A percentile compares a stretch with the other conserved stretches of the same genome.
Evolutionary conservation across 176 grass and related monocot genomes (phyloP).

Genomic region (Calamus simplicifolius): DNA sequence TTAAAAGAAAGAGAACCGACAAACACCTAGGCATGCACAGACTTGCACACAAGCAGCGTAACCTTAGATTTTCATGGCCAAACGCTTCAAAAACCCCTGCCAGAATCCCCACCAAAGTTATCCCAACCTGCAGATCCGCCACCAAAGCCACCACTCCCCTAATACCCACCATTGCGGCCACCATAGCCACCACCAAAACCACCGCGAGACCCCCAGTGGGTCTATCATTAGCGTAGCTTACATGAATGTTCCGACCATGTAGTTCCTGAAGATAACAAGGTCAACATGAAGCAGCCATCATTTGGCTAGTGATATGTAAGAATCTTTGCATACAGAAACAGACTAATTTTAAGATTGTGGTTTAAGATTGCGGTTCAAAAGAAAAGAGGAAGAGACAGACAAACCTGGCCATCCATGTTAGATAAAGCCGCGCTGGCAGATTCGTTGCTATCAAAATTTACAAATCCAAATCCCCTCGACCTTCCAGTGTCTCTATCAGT

Average conservation of each 20-base stretch:
- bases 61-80: too few relatives aligned
- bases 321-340: too few relatives aligned
- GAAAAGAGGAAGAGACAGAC: background rate
- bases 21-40: too few relatives aligned
- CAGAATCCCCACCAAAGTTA: too few relatives aligned
- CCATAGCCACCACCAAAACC: constrained; percentile 15
- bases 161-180: background rate
- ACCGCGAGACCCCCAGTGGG: constrained; percentile 22
- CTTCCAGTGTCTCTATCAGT: constrained; percentile 52
- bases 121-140: too few relatives aligned
- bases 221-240: constrained; percentile 61
- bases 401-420: constrained; percentile 75
- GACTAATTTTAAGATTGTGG: too few relatives aligned
- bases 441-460: constrained; percentile 27
- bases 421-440: constrained; percentile 25
- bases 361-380: too few relatives aligned
- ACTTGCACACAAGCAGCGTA: too few relatives aligned
- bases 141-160: too few relatives aligned
- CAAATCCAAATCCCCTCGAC: constrained; percentile 94
- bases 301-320: too few relatives aligned
- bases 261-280: constrained; percentile 42
- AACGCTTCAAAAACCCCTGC: too few relatives aligned
- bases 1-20: too few relatives aligned
- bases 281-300: background rate
- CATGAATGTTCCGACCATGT: constrained; percentile 43